phyloP scores from a whole-genome alignment of 305 asterid species.

The Fraxinus sp. region DNA sequence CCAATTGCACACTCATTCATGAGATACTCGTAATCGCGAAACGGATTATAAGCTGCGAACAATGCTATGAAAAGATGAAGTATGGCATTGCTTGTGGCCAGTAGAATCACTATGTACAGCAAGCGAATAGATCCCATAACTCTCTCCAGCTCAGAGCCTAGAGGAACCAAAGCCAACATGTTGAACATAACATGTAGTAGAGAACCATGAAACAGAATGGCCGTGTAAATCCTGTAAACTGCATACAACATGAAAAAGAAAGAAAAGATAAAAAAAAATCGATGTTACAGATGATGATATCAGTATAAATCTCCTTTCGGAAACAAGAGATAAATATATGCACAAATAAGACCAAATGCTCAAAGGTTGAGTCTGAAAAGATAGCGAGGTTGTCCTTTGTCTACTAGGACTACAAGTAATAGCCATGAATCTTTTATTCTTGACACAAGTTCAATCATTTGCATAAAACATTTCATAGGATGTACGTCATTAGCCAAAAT shows the following conservation, averaged over 20 bases:
- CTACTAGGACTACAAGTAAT: conserved; percentile 7
- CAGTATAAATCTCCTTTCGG: not conserved
- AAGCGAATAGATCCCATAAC: conserved; percentile 93
- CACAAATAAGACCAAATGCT: conserved; percentile 1
- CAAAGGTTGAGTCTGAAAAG: conserved; percentile 4
- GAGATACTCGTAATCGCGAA: conserved; percentile 35
- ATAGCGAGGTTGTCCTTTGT: not conserved
- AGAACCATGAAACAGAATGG: conserved; percentile 86
- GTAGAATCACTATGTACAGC: conserved; percentile 53
- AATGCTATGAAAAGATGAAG: conserved; percentile 67
- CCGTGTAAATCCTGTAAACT: conserved; percentile 85
- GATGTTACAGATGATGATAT: not conserved
- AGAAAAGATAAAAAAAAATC: conserved; percentile 1
- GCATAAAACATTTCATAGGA: not conserved
- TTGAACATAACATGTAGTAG: conserved; percentile 86
- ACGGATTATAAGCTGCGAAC: conserved; percentile 64
- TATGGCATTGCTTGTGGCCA: conserved; percentile 81
- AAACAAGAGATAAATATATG: not conserved
- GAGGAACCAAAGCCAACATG: conserved; percentile 93
- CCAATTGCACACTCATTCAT: conserved; percentile 92
- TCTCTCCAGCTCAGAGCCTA: conserved; percentile 98
- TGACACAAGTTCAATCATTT: not conserved
- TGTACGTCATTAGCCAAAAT: not conserved
- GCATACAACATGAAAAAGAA: conserved; percentile 29
- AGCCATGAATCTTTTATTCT: not conserved